phyloP scores from a whole-genome alignment of 768 basidiomycete species.

The Leccinum rimulosum region DNA sequence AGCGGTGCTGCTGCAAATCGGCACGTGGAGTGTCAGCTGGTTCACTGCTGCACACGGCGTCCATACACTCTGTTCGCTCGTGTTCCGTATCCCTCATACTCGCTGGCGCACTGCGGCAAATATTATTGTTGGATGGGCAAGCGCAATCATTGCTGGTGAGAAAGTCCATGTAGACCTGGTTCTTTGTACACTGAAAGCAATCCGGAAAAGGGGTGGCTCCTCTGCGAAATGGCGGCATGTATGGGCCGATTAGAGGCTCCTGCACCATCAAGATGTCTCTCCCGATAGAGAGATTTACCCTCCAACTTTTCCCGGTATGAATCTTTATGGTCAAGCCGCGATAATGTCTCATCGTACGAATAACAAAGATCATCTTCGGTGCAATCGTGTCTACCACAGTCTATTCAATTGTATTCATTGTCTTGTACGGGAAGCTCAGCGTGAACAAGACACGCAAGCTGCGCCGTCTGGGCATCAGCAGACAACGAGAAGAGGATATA shows the following conservation, averaged over 20 bases:
- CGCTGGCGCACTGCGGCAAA: constrained; percentile 42
- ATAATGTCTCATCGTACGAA: constrained; percentile 4
- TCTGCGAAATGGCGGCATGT: constrained; percentile 39
- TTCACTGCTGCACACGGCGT: constrained; percentile 59
- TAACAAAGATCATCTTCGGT: constrained; percentile 53
- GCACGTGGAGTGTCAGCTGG: constrained; percentile 40
- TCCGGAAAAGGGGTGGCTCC: constrained; percentile 36
- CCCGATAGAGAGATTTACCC: constrained; percentile 43
- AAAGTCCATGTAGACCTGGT: not conserved
- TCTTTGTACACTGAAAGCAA: not conserved
- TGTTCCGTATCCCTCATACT: constrained; percentile 53
- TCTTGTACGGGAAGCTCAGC: constrained; percentile 54
- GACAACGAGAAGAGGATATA: constrained; percentile 41
- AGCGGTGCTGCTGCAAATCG: constrained; percentile 62
- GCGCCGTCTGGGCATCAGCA: constrained; percentile 48
- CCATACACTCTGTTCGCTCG: constrained; percentile 67
- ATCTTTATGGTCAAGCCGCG: not conserved
- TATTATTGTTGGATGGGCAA: constrained; percentile 53
- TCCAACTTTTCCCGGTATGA: constrained; percentile 63
- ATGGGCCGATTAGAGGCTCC: constrained; percentile 49
- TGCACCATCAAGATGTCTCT: constrained; percentile 51
- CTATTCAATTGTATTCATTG: constrained; percentile 61
- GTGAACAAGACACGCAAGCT: constrained; percentile 52
- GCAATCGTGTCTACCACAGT: constrained; percentile 53
- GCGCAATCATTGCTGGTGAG: constrained; percentile 50